Evolutionary conservation across 352 stramenopile genomes (phyloP).

Genomic region (Pythium plurisporium): DNA sequence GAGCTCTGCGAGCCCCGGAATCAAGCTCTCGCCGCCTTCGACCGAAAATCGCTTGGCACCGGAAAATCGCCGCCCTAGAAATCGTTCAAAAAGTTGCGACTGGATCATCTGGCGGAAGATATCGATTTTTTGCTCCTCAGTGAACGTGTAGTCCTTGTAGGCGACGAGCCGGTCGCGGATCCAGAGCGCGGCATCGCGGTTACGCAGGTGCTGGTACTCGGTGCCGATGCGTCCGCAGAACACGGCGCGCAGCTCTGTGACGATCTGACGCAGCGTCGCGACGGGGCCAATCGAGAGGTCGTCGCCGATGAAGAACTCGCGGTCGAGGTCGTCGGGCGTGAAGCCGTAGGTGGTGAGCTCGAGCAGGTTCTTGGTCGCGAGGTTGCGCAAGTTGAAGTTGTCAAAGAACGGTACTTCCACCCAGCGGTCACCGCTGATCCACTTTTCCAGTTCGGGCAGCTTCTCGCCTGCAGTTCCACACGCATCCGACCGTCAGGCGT

Average conservation of each 20-base stretch:
- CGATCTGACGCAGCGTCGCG: conserved; percentile 80
- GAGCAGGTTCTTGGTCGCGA: conserved; percentile 77
- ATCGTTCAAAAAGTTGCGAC: conserved; percentile 97
- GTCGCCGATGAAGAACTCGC: conserved; percentile 90
- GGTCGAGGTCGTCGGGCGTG: conserved; percentile 84
- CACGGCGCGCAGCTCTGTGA: conserved; percentile 91
- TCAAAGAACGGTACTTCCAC: conserved; percentile 85
- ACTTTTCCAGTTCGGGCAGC: conserved; percentile 78
- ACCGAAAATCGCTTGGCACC: conserved; percentile 98
- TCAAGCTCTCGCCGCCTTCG: conserved; percentile 95
- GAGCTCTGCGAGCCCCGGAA: conserved; percentile 93
- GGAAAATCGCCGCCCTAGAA: conserved; percentile 93
- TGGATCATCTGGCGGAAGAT: conserved; percentile 95
- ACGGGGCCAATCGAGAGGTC: conserved; percentile 81
- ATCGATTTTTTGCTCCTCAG: conserved; percentile 88
- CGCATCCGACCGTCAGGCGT: too few relatives aligned
- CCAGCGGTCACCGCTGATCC: conserved; percentile 80
- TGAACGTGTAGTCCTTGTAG: conserved; percentile 57
- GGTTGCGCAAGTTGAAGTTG: conserved; percentile 80
- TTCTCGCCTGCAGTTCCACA: conserved; percentile 48
- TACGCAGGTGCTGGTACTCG: conserved; percentile 98
- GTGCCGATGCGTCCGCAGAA: conserved; percentile 97
- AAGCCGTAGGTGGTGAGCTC: conserved; percentile 88
- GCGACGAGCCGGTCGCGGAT: conserved; percentile 60
- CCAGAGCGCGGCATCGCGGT: conserved; percentile 85